Evolutionary conservation across 805 yeast species (phyloP).

Genomic region (Kockiozyma suomiensis): DNA sequence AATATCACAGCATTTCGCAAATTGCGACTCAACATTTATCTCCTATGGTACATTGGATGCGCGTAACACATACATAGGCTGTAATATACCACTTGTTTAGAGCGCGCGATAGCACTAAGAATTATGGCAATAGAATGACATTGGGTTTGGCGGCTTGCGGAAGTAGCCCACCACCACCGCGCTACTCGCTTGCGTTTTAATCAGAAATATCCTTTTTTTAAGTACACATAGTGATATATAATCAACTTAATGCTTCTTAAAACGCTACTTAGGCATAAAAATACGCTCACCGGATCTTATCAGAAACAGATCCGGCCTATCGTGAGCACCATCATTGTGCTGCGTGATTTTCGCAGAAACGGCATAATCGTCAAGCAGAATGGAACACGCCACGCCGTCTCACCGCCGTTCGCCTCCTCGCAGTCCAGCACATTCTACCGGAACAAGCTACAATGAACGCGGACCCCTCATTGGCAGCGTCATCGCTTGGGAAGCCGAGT

Average conservation of each 20-base stretch:
- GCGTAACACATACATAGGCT: too few relatives aligned
- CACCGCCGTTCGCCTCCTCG: slow-evolving; percentile 16
- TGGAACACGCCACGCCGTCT: slow-evolving; percentile 3
- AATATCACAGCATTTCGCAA: too few relatives aligned
- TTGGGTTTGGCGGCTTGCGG: too few relatives aligned
- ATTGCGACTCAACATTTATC: too few relatives aligned
- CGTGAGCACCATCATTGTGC: not conserved
- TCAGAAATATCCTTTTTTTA: too few relatives aligned
- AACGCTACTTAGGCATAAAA: not conserved
- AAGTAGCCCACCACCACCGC: too few relatives aligned
- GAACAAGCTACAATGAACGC: slow-evolving; percentile 17
- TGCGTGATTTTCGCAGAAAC: not conserved
- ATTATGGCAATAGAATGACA: too few relatives aligned
- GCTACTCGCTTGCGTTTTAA: too few relatives aligned
- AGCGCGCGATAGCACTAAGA: too few relatives aligned
- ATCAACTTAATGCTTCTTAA: not conserved
- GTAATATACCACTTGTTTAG: too few relatives aligned
- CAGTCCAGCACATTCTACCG: slow-evolving; percentile 10
- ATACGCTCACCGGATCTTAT: not conserved
- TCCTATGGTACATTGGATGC: too few relatives aligned
- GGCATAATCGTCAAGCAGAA: not conserved
- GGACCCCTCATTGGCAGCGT: slow-evolving; percentile 25
- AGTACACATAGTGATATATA: not conserved
- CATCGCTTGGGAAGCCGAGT: slow-evolving; percentile 15
- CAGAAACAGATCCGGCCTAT: slow-evolving; percentile 7